Percentiles rank a stretch among this genome's conserved stretches.
These are phyloP conservation scores for Coemansia sp. DNA, from an alignment of 192 early-diverging fungal species.

Conservation along the genomic window DNA sequence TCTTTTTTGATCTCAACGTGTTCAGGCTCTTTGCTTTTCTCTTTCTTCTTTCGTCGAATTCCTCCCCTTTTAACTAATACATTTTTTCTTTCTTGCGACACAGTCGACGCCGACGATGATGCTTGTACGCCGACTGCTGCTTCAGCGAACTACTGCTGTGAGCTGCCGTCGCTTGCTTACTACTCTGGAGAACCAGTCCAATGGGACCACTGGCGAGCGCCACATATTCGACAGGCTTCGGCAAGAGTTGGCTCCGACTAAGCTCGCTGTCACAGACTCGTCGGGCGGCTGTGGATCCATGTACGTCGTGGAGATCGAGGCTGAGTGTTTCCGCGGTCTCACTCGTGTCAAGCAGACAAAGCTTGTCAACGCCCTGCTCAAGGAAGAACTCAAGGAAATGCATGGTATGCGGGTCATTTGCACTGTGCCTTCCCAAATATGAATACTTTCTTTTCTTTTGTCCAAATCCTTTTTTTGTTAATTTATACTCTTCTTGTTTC, in stretches of 20 bases:
- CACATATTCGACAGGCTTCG: slow-evolving; percentile 77
- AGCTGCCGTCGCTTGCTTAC: slow-evolving; percentile 2
- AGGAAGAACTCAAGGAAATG: slow-evolving; percentile 91
- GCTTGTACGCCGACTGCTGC: slow-evolving; percentile 6
- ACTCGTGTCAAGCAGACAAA: slow-evolving; percentile 88
- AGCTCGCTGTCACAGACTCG: slow-evolving; percentile 77
- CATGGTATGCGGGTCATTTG: slow-evolving; percentile 75
- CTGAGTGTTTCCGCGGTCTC: slow-evolving; percentile 74
- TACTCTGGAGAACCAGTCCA: background rate
- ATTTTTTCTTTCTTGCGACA: background rate
- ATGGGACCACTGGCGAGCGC: slow-evolving; percentile 64
- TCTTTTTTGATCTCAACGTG: background rate
- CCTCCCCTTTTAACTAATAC: background rate
- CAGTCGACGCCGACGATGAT: background rate
- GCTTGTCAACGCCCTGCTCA: slow-evolving; percentile 83
- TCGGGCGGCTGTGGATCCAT: slow-evolving; percentile 98
- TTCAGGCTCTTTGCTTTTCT: background rate
- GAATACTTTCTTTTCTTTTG: background rate
- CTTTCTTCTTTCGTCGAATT: background rate
- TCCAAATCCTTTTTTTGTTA: background rate
- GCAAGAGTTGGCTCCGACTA: slow-evolving; percentile 67
- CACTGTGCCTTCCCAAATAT: slow-evolving; percentile 24
- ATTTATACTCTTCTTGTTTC: background rate
- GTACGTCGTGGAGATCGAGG: slow-evolving; percentile 91
- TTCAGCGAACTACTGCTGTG: background rate